Base-by-base conservation (phyloP, 495 filamentous ascomycete genomes). In the Trichoderma asperelloides region DNA sequence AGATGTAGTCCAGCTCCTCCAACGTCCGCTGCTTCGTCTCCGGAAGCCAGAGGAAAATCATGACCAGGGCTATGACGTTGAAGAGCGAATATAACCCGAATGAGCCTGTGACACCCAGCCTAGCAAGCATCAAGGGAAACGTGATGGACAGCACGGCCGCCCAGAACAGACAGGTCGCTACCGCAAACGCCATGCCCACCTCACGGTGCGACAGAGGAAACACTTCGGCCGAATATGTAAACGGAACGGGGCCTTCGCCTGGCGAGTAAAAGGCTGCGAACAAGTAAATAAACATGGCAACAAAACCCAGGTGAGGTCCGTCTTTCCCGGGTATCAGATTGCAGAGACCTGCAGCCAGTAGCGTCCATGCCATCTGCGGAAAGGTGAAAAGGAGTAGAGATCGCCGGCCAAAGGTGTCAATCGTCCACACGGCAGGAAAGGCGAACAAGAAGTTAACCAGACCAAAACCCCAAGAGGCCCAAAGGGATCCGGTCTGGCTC, bases 1-100 rank as follows among this genome's bases (percentile, higher is more conserved):
- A 96, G 66, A 96, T 86, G 72, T 92, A 91, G 76, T 96, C 91
- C 45, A 96, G 80, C 73, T 96, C 91, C 75, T 96, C 91, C 13
- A 89, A 78, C 3, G 85, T 86, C 18, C 82, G 81, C 77, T 88
- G 83, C 78, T 89, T 89, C 9, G 87, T 89, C 78, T 89, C 88
- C 9, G 84, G 85, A 33, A 92, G 76, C 68, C 81, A 84, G 16
- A 90, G 79, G 76, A 90, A 90, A 71, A 91, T 89, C 79, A 91
- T 77, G 60, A 86, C 60, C 40, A 89, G 75, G 1, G 87, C 87
- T 0, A 87, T 73, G 0, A 88, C 49, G 69, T 90, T 91, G 68
- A 90, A 80, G 5, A 79, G 85, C 0, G 85, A 85, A 63, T 89
- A 89, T 37, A 85, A 77, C 0, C 79, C 80, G 69, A 90, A 87